Percentiles rank a stretch among this genome's conserved stretches.
Conservation (phyloP, 306 rosid genomes). For the Hippophae rhamnoides region DNA sequence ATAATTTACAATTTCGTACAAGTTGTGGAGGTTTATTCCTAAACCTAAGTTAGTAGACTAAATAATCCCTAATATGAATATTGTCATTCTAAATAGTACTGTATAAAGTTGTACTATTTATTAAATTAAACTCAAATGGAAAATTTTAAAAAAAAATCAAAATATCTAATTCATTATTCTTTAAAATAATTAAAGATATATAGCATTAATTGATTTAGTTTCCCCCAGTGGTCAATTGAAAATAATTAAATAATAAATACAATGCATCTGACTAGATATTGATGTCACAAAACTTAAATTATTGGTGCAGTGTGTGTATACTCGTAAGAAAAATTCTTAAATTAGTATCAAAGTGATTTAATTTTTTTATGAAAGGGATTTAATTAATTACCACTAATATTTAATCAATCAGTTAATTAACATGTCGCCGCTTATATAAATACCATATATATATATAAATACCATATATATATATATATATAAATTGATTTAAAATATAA, state of each 20-base stretch:
- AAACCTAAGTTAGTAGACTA: no score
- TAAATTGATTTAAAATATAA: not conserved
- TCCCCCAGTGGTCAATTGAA: slow-evolving; percentile 5
- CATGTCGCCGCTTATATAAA: slow-evolving; percentile 3
- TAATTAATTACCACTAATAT: not conserved
- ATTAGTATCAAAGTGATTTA: not conserved
- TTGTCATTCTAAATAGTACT: no score
- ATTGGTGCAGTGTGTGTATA: slow-evolving; percentile 20
- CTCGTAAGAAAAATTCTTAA: not conserved
- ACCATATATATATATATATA: no score
- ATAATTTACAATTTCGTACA: no score
- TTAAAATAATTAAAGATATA: not conserved
- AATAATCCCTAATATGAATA: no score
- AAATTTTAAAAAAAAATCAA: no score
- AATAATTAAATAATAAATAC: slow-evolving; percentile 12
- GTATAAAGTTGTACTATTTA: no score
- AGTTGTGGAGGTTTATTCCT: no score
- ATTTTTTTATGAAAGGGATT: no score
- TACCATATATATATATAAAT: no score
- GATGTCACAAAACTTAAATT: slow-evolving; percentile 19
- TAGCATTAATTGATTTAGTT: not conserved
- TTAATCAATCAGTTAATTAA: not conserved
- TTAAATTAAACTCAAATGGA: no score
- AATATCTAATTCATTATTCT: not conserved
- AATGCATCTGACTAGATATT: slow-evolving; percentile 25